These are phyloP conservation scores for Diaporthe helianthi DNA, from an alignment of 2,329 filamentous ascomycete species.

Conservation along the genomic window DNA sequence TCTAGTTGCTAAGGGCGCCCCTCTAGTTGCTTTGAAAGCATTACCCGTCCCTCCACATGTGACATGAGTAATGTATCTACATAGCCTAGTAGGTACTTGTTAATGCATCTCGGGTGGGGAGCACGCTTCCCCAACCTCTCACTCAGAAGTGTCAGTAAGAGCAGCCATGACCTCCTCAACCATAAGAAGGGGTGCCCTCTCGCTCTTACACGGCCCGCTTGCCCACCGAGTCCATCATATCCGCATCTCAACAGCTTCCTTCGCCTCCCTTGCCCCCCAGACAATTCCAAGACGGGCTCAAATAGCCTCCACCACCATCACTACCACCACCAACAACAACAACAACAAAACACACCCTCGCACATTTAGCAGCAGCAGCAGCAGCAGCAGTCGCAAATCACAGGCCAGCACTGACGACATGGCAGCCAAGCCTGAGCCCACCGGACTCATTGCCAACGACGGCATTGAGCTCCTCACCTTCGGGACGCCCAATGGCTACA, in stretches of 20 bases:
- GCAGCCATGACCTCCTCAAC: neutral
- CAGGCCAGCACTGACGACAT: conserved; percentile 1
- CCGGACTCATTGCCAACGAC: conserved; percentile 65
- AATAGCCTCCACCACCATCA: neutral
- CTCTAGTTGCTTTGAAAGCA: too few relatives aligned
- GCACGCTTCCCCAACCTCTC: neutral
- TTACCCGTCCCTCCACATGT: too few relatives aligned
- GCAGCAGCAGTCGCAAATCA: neutral
- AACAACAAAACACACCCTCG: neutral
- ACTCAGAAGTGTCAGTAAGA: neutral
- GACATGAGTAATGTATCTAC: too few relatives aligned
- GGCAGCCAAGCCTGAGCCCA: conserved; percentile 50
- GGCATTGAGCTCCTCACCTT: conserved; percentile 71
- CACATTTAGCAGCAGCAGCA: conserved; percentile 12
- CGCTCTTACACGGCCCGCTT: neutral
- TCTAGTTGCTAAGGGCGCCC: too few relatives aligned
- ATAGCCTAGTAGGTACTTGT: too few relatives aligned
- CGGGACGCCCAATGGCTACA: conserved; percentile 61
- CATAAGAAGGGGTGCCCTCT: conserved; percentile 2
- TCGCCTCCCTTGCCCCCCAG: neutral
- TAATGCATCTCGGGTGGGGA: too few relatives aligned
- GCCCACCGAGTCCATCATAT: neutral
- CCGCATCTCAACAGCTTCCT: neutral
- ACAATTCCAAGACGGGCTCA: neutral
- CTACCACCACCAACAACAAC: neutral